Conservation (phyloP, 2,329 filamentous ascomycete species). For the Cryphonectria parasitica region DNA sequence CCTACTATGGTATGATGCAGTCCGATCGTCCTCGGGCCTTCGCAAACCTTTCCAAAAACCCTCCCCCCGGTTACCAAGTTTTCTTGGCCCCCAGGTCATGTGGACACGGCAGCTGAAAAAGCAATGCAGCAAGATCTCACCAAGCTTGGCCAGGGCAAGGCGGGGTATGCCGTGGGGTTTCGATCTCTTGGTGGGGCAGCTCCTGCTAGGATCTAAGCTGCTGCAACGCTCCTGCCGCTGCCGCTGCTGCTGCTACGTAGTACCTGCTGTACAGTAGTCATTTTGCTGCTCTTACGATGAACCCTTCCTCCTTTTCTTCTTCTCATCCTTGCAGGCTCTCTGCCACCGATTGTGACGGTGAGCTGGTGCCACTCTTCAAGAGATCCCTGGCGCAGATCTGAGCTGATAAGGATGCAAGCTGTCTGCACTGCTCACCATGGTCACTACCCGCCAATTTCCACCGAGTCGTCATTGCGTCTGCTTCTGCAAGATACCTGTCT, state of each 20-base stretch:
- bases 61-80: neutral
- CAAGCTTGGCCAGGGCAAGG: neutral
- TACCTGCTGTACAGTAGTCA: neutral
- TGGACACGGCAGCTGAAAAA: slow-evolving; percentile 4
- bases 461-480: neutral
- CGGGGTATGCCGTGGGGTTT: slow-evolving; percentile 5
- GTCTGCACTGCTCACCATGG: neutral
- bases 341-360: slow-evolving; percentile 13
- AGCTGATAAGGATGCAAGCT: slow-evolving; percentile 1
- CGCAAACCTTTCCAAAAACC: slow-evolving; percentile 1
- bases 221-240: neutral
- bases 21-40: neutral
- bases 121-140: neutral
- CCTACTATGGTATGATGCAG: neutral
- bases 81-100: neutral
- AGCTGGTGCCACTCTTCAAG: neutral
- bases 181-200: slow-evolving; percentile 9
- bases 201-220: neutral
- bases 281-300: neutral
- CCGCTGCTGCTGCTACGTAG: neutral
- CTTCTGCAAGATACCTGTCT: neutral
- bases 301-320: neutral
- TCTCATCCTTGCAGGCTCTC: neutral
- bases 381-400: neutral
- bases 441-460: neutral